Base-by-base conservation (phyloP, 305 asterid genomes). In the Solanum hybrid region DNA sequence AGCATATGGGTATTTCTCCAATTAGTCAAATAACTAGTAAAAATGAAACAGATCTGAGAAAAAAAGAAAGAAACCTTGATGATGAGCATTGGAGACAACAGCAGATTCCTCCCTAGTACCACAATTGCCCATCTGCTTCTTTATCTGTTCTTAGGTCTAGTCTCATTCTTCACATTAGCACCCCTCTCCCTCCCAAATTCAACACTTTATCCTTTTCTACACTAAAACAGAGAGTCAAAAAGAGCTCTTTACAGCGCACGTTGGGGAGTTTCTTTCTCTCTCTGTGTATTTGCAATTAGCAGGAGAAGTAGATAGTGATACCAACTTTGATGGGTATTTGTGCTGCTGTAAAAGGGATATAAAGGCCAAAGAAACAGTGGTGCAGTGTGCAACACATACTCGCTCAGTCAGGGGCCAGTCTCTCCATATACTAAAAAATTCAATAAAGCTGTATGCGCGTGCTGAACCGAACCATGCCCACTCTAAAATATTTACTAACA, bases 41-140 rank as follows among this genome's bases (percentile, higher is more conserved):
- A 37, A 73, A 67, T 61, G 69, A 1, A 46, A 57, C 90, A 94
- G 94, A 94, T 92, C 95, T 93, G 92, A 20, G 67, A 81, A 39
- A 26, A 90, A 76, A 42, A 12, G 34, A 34, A 34, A 69, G 11
- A 87, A 57, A 94, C 96, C 97, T 94, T 96, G 98, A 87, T 94
- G 96, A 89, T 96, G 99, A 89, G 98, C 99, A 78, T 96, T 96
- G 81, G 98, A 91, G 90, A 97, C 94, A 89, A 95, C 99, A 91
- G 98, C 94, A 31, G 99, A 94, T 91, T 96, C 99, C 90, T 97
- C 99, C 88, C 99, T 93, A 94, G 98, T 97, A 89, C 99, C 99
- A 94, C 99, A 97, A 90, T 96, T 97, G 75, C 99, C 99, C 99
- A 97, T 94, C 36, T 89, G 91, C 87, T 89, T 16, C 86, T 57